Evolutionary conservation across 805 yeast genomes (phyloP).

Genomic region (Danielia oregonensis): DNA sequence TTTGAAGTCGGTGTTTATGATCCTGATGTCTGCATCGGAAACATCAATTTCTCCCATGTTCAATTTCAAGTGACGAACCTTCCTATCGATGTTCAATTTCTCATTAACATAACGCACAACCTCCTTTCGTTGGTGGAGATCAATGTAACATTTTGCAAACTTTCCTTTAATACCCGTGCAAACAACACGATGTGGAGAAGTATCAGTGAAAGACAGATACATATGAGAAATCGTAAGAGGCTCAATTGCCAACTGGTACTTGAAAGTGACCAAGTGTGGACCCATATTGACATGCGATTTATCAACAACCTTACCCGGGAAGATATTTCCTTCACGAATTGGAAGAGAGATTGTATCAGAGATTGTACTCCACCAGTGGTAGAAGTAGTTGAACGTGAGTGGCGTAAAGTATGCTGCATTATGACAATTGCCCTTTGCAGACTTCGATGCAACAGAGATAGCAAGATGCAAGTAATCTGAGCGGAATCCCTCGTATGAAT

Average conservation of each 20-base stretch:
- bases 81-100: slow-evolving; percentile 31
- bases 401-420: slow-evolving; percentile 40
- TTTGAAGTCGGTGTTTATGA: slow-evolving; percentile 59
- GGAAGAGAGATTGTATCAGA: slow-evolving; percentile 32
- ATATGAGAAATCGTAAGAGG: slow-evolving; percentile 38
- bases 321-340: slow-evolving; percentile 32
- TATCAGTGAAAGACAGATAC: slow-evolving; percentile 25
- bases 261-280: slow-evolving; percentile 37
- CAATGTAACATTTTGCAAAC: slow-evolving; percentile 30
- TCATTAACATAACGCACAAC: slow-evolving; percentile 35
- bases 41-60: slow-evolving; percentile 69
- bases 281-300: slow-evolving; percentile 34
- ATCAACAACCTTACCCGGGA: slow-evolving; percentile 15
- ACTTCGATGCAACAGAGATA: slow-evolving; percentile 33
- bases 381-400: slow-evolving; percentile 34
- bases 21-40: slow-evolving; percentile 63
- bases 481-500: slow-evolving; percentile 77
- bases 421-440: slow-evolving; percentile 26
- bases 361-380: slow-evolving; percentile 40
- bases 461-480: slow-evolving; percentile 72
- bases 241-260: slow-evolving; percentile 38
- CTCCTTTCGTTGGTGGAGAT: slow-evolving; percentile 38
- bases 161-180: slow-evolving; percentile 40
- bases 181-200: slow-evolving; percentile 21
- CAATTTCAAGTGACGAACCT: slow-evolving; percentile 52